These are phyloP conservation scores for Barnettozyma sp. DNA, from an alignment of 805 yeast genomes.

Conservation along the genomic window DNA sequence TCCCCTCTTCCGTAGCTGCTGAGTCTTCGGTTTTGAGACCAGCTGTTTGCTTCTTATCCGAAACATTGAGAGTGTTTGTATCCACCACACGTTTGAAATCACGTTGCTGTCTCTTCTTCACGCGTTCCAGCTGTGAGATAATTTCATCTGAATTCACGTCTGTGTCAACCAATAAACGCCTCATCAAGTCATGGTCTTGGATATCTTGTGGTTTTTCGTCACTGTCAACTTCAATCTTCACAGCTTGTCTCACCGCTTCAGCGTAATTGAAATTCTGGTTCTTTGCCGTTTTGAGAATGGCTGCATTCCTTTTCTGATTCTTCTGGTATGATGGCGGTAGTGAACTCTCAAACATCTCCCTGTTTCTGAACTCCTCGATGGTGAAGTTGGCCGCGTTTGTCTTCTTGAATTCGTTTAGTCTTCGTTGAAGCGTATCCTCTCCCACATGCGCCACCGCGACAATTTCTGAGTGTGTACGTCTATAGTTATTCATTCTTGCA, in stretches of 20 bases:
- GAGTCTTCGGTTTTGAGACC: too few species aligned
- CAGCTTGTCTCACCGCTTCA: constrained; percentile 5
- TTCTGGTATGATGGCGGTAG: constrained; percentile 80
- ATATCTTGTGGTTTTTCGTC: constrained; percentile 23
- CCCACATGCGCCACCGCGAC: constrained; percentile 95
- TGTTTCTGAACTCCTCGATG: constrained; percentile 63
- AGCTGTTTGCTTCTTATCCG: too few species aligned
- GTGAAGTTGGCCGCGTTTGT: constrained; percentile 72
- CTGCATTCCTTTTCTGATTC: constrained; percentile 38
- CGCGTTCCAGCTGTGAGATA: constrained; percentile 25
- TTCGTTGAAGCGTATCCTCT: constrained; percentile 83
- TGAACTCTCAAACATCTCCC: constrained; percentile 30
- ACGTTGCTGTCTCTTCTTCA: constrained; percentile 22
- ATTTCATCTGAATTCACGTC: constrained; percentile 23
- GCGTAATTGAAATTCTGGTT: constrained; percentile 1
- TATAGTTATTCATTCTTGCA: constrained; percentile 91
- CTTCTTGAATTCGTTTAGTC: constrained; percentile 79
- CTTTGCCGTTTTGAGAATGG: neutral
- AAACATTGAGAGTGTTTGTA: constrained; percentile 21
- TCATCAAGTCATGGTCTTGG: constrained; percentile 15
- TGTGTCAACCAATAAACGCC: constrained; percentile 9
- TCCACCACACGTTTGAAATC: constrained; percentile 15
- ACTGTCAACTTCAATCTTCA: constrained; percentile 2
- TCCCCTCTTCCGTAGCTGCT: too few species aligned
- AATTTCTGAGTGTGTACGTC: constrained; percentile 87